phyloP scores from a whole-genome alignment of 768 basidiomycete species.

The Lactarius vividus region DNA sequence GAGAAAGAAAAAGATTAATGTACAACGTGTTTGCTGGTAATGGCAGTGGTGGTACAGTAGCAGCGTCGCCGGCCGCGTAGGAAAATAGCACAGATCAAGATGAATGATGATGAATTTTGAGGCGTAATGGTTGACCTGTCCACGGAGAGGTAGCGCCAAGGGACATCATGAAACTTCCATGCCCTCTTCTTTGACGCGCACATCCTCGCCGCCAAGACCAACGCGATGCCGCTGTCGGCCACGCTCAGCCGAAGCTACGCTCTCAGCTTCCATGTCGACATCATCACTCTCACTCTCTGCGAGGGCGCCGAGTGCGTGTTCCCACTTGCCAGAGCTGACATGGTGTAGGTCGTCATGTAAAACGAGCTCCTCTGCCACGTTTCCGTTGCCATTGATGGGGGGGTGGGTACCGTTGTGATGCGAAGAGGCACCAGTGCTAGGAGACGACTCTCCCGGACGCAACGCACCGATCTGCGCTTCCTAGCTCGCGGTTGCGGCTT shows the following conservation, averaged over 20 bases:
- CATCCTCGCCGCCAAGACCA: slow-evolving; percentile 15
- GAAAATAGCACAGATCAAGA: background rate
- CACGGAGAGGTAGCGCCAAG: slow-evolving; percentile 3
- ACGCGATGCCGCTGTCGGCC: slow-evolving; percentile 24
- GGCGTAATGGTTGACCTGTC: background rate
- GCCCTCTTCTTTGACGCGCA: slow-evolving; percentile 26
- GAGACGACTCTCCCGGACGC: slow-evolving; percentile 5
- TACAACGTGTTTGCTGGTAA: slow-evolving; percentile 1
- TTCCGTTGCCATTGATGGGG: slow-evolving; percentile 14
- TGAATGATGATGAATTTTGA: background rate
- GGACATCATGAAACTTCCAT: slow-evolving; percentile 27
- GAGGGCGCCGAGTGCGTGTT: slow-evolving; percentile 12
- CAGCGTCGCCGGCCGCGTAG: background rate
- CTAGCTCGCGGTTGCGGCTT: slow-evolving; percentile 70
- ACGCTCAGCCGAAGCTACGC: slow-evolving; percentile 11
- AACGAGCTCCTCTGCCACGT: slow-evolving; percentile 14
- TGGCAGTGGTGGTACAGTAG: slow-evolving; percentile 10
- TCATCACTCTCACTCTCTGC: slow-evolving; percentile 27
- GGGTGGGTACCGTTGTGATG: slow-evolving; percentile 11
- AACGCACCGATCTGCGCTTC: slow-evolving; percentile 56
- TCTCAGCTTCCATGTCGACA: slow-evolving; percentile 21
- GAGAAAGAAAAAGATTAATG: slow-evolving; percentile 1
- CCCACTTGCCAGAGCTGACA: slow-evolving; percentile 23
- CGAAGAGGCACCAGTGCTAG: background rate
- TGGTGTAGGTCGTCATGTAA: slow-evolving; percentile 22